Evolutionary conservation across 345 rosid genomes (phyloP), one percentile per base, ranked within the genome.

Genomic region (Toxicodendron radicans): DNA sequence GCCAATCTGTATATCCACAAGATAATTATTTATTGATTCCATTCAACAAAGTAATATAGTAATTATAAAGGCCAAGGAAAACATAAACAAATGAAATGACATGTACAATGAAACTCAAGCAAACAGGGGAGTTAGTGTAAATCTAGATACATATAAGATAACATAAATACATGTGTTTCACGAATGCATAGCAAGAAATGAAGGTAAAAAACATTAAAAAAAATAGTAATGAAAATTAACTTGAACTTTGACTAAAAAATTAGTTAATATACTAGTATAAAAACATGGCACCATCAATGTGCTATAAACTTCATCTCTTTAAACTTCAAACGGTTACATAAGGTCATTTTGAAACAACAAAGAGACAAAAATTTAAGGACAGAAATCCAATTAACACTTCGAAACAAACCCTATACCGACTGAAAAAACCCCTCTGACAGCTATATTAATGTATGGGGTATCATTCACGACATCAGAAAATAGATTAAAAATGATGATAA

Each of bases 1-100:
- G 86, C 89, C 91, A 96, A 83, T 46, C 98, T 96, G 79, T 75
- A 8, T 7, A 38, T 23, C 27, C 56, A 63, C 45, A 75, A 24
- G 16, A 32, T 63, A 64, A 65, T 43, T 14, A 16, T 48, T 58
- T 41, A 72, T 30, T 17, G 24, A 75, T 20, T 30, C 48, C 3
- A 24, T 27, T 18, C 51, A 8, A 38, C 51, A 72, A 27, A 14
- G 17, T 10, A 12, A 7, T n/a, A 35, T 33, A 18, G 23, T 30
- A 54, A 33, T 38, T 49, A 35, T 57, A 54, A 20, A n/a, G 33
- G 10, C 5, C 62, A 24, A 12, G 20, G 49, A n/a, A 20, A 33
- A 27, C 57, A 59, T 11, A 11, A 17, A 60, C 13, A 35, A 21
- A 48, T 7, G 53, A 10, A 57, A 21, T 32, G 41, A 41, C 23